Evolutionary conservation across 1,139 yeast genomes (phyloP).

Genomic region (Blastobotrys arbuscula): DNA sequence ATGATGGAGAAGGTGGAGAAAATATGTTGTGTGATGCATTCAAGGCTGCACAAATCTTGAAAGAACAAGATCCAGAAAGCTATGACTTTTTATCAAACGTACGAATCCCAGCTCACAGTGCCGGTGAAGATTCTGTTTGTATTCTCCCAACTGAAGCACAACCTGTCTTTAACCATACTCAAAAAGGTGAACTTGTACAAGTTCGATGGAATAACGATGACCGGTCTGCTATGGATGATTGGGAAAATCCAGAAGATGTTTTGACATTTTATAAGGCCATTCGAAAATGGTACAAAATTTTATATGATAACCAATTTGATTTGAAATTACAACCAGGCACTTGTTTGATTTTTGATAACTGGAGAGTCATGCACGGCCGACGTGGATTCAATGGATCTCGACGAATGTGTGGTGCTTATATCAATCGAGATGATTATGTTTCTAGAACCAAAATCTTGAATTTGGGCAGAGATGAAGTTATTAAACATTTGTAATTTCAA

Average conservation of each 20-base stretch:
- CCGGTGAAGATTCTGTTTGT: constrained; percentile 66
- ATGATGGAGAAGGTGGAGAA: constrained; percentile 69
- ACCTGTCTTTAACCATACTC: constrained; percentile 57
- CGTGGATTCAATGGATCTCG: constrained; percentile 65
- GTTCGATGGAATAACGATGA: constrained; percentile 76
- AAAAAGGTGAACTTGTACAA: constrained; percentile 52
- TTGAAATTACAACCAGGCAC: constrained; percentile 63
- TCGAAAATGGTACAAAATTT: constrained; percentile 51
- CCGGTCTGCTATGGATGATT: constrained; percentile 57
- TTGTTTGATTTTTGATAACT: constrained; percentile 65
- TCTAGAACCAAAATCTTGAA: constrained; percentile 50
- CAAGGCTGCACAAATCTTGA: constrained; percentile 51
- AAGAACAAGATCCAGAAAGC: constrained; percentile 47
- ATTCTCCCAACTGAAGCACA: constrained; percentile 54
- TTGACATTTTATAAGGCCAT: constrained; percentile 57
- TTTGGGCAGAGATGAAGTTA: constrained; percentile 47
- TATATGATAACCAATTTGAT: constrained; percentile 52
- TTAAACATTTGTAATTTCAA: constrained; percentile 35
- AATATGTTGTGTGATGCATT: constrained; percentile 69
- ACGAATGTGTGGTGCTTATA: constrained; percentile 73
- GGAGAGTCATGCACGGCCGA: constrained; percentile 72
- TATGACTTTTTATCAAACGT: constrained; percentile 48
- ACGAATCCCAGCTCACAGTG: constrained; percentile 68
- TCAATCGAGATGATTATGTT: constrained; percentile 64
- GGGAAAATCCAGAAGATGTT: constrained; percentile 51